Percentiles rank a stretch among this genome's conserved stretches.
Evolutionary conservation across 306 rosid genomes (phyloP).

Genomic region (Vigna nakashimae): DNA sequence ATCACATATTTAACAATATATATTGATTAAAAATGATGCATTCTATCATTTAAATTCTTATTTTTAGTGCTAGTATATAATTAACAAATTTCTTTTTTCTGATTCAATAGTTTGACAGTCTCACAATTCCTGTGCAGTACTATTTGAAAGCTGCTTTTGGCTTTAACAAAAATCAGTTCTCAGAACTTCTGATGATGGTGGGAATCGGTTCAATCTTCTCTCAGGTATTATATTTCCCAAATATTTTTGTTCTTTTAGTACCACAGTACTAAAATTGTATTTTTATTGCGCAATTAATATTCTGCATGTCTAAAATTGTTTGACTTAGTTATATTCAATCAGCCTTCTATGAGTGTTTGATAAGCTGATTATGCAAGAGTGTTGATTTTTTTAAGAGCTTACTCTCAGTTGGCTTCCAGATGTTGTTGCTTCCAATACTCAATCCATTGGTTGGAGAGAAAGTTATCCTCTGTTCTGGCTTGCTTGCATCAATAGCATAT

Average conservation of each 20-base stretch:
- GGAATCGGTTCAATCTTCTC: constrained; percentile 82
- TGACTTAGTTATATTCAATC: background rate
- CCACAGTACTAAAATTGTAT: constrained; percentile 2
- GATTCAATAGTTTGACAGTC: constrained; percentile 36
- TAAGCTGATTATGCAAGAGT: background rate
- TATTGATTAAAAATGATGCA: background rate
- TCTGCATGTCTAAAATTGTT: background rate
- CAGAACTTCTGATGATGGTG: constrained; percentile 74
- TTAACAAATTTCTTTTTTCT: background rate
- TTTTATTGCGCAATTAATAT: constrained; percentile 5
- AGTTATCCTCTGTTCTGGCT: constrained; percentile 68
- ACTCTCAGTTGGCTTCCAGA: constrained; percentile 49
- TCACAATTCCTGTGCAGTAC: constrained; percentile 62
- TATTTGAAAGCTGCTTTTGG: constrained; percentile 83
- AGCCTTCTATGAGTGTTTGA: background rate
- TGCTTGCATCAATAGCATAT: constrained; percentile 82
- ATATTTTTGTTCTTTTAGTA: background rate
- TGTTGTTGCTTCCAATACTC: constrained; percentile 73
- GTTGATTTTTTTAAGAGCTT: background rate
- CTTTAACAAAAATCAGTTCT: constrained; percentile 77
- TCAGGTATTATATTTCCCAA: constrained; percentile 58
- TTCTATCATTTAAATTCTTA: background rate
- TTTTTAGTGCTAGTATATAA: background rate
- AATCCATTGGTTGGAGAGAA: constrained; percentile 89
- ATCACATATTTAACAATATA: constrained; percentile 5